Evolutionary conservation across 1,284 basidiomycete species (phyloP), one percentile per base, ranked within the genome.

Genomic region (Austropuccinia psidii): DNA sequence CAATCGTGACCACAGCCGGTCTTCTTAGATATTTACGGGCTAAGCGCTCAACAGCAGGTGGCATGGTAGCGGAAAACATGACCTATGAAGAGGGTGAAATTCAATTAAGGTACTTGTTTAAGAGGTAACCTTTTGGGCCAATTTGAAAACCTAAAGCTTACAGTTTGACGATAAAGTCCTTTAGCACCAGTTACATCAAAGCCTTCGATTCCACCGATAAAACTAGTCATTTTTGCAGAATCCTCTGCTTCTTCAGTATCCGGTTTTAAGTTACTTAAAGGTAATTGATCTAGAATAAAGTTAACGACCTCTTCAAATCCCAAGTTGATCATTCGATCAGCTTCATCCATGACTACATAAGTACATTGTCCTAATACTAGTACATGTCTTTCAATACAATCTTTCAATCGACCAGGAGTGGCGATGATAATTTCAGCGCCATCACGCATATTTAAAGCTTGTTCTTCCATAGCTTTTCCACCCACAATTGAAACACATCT

Each of bases 321-420:
- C 37, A 98, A 87, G 79, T 96, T 89, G 73, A 98, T 93, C 95
- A 98, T 98, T 70, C 94, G 87, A 81, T 99, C 95, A 21, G 96
- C 96, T 84, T 99, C 95, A 81, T 98, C 96, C 93, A 98, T 95
- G 76, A 98, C 94, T 66, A 98, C 88, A 80, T 98, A 98, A 0
- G 91, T 91, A 82, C 95, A 98, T 82, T 98, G 95, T 4, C 89
- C 89, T 62, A 99, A 86, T 43, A 98, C 94, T 41, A 98, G 85
- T 60, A 98, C 91, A 80, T 91, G 92, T 58, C 93, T 87, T 82
- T 98, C 95, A 75, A 98, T 89, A 76, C 97, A 91, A 81, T 98
- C 96, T 82, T 96, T 95, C 55, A 99, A 85, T 82, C 95, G 90
- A 82, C 95, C 95, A 1, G 96, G 96, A 0, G 95, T 98, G 29